These are phyloP conservation scores for Globisporangium recalcitrans DNA, from an alignment of 352 stramenopile species.

Conservation along the genomic window DNA sequence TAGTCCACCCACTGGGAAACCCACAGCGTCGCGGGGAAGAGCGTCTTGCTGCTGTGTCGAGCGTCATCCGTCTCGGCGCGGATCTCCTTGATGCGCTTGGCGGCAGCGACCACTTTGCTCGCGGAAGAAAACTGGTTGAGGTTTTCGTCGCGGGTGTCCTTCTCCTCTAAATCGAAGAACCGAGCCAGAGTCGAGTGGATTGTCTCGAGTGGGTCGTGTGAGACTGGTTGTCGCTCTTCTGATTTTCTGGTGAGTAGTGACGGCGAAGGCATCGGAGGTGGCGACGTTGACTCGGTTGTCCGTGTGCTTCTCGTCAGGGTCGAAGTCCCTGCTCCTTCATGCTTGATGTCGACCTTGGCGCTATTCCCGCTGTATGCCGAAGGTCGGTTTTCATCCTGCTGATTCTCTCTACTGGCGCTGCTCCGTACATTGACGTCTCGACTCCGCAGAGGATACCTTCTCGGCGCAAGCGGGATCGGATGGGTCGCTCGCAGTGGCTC, in stretches of 20 bases:
- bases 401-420: constrained; percentile 8
- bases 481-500: constrained; percentile 20
- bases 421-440: constrained; percentile 27
- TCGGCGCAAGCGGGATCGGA: constrained; percentile 19
- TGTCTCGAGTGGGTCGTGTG: constrained; percentile 35
- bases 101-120: constrained; percentile 48
- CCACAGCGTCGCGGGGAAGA: constrained; percentile 81
- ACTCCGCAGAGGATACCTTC: constrained; percentile 31
- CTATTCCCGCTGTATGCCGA: not conserved
- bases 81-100: constrained; percentile 63
- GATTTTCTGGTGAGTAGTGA: not conserved
- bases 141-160: constrained; percentile 27
- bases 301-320: not conserved
- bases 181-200: constrained; percentile 52
- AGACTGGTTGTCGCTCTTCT: not conserved
- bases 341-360: constrained; percentile 6
- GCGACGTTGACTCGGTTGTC: not conserved
- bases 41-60: constrained; percentile 17
- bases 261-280: not conserved
- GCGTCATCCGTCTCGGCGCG: constrained; percentile 36
- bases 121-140: constrained; percentile 58
- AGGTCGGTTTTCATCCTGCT: constrained; percentile 7
- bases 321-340: not conserved
- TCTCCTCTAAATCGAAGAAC: constrained; percentile 67
- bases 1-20: constrained; percentile 98